Conservation (phyloP, 345 rosid genomes). For the Eutrema yunnanense region DNA sequence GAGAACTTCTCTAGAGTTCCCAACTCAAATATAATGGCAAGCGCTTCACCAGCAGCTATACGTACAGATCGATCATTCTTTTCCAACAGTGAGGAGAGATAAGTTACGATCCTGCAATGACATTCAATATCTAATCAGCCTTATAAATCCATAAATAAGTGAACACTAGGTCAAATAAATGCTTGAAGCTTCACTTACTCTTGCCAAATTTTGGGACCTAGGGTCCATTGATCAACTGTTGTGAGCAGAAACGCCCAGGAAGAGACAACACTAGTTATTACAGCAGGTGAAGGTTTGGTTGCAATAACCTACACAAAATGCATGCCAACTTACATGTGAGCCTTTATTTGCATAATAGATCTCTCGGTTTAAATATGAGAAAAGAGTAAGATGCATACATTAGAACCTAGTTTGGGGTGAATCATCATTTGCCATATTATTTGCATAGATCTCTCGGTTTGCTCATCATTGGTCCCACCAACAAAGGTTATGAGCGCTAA, state of each 20-base stretch:
- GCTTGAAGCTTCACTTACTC: constrained; percentile 37
- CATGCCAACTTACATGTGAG: background rate
- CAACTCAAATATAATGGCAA: constrained; percentile 72
- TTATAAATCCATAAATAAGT: background rate
- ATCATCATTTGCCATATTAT: constrained; percentile 88
- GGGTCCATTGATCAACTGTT: constrained; percentile 45
- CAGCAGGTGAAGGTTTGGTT: constrained; percentile 47
- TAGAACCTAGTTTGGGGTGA: constrained; percentile 79
- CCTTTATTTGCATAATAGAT: background rate
- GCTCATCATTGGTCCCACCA: constrained; percentile 60
- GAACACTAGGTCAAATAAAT: background rate
- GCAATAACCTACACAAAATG: constrained; percentile 53
- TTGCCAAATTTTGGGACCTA: constrained; percentile 69
- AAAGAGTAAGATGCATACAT: constrained; percentile 41
- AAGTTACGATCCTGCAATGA: constrained; percentile 61
- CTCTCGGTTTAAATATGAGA: background rate
- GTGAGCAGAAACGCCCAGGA: constrained; percentile 94
- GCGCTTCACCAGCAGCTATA: constrained; percentile 92
- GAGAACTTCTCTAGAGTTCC: constrained; percentile 66
- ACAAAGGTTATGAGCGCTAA: constrained; percentile 79
- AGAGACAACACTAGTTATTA: constrained; percentile 68
- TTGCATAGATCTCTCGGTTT: constrained; percentile 78
- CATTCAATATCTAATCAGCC: background rate
- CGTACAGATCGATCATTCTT: constrained; percentile 86
- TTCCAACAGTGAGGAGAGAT: constrained; percentile 64